phyloP scores from a whole-genome alignment of 2,329 filamentous ascomycete species.

The Diaporthe citri region DNA sequence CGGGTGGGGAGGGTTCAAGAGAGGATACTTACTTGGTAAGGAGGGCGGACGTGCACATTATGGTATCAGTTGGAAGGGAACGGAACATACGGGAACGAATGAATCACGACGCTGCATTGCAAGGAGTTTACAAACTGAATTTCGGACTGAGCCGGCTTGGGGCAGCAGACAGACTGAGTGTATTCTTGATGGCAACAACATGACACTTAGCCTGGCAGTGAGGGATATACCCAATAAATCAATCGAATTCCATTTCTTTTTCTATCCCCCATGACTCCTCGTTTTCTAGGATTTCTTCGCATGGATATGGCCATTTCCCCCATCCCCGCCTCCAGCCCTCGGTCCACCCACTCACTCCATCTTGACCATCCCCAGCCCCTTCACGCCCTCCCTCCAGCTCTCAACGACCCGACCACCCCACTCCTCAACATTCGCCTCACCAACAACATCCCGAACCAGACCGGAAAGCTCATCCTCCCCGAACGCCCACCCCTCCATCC shows the following conservation, averaged over 20 bases:
- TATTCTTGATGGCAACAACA: background rate
- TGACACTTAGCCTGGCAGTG: background rate
- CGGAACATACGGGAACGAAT: background rate
- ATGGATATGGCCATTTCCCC: background rate
- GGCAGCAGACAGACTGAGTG: background rate
- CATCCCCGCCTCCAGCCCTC: too few relatives aligned
- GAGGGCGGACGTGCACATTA: background rate
- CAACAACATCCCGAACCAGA: constrained; percentile 47
- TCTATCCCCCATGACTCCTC: background rate
- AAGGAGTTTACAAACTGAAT: constrained; percentile 9
- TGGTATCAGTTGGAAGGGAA: background rate
- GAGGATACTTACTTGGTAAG: background rate
- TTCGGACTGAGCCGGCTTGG: background rate
- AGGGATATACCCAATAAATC: constrained; percentile 9
- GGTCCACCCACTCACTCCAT: constrained; percentile 50
- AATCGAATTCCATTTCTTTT: background rate
- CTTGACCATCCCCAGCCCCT: constrained; percentile 53
- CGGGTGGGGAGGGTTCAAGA: background rate
- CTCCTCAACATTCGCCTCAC: constrained; percentile 47
- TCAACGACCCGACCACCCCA: constrained; percentile 53
- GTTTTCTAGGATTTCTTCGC: background rate
- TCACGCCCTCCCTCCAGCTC: constrained; percentile 54
- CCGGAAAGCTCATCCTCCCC: constrained; percentile 43
- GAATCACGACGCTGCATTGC: constrained; percentile 19
- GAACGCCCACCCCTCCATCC: constrained; percentile 51